phyloP scores from a whole-genome alignment of 129 eudicot species.

The Centaurea solstitialis region DNA sequence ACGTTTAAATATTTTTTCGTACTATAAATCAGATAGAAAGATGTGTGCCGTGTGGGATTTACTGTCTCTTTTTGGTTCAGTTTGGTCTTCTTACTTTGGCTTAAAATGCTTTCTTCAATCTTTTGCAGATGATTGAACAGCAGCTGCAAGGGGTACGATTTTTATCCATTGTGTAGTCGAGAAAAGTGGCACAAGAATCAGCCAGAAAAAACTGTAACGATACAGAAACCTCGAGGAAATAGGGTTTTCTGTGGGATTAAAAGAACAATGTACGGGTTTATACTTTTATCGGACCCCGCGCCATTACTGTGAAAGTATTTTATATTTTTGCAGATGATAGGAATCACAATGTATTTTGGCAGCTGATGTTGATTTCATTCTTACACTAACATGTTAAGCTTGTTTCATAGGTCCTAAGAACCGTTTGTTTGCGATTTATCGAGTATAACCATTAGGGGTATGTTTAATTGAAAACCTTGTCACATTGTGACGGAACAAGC shows the following conservation, averaged over 20 bases:
- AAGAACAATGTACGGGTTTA: not conserved
- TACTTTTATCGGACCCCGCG: too few relatives aligned
- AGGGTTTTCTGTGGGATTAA: conserved; percentile 8
- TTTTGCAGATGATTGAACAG: conserved; percentile 20
- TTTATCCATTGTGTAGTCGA: not conserved
- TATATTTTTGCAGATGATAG: too few relatives aligned
- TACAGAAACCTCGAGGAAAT: conserved; percentile 8
- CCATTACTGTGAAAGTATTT: too few relatives aligned
- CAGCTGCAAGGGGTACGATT: not conserved
- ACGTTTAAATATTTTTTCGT: too few relatives aligned
- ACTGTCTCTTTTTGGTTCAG: not conserved
- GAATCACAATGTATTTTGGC: too few relatives aligned
- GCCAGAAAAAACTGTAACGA: conserved; percentile 18
- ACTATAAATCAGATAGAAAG: not conserved
- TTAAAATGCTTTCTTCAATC: not conserved
- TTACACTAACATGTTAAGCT: too few relatives aligned
- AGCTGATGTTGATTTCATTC: too few relatives aligned
- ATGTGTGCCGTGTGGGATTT: not conserved
- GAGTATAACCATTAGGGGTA: too few relatives aligned
- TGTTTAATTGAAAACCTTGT: too few relatives aligned
- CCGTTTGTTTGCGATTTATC: too few relatives aligned
- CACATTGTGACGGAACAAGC: too few relatives aligned
- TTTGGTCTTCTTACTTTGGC: not conserved
- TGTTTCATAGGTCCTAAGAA: too few relatives aligned
- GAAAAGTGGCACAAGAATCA: not conserved